Evolutionary conservation across 805 yeast genomes (phyloP).

Genomic region (Nakazawaea molendinolei): DNA sequence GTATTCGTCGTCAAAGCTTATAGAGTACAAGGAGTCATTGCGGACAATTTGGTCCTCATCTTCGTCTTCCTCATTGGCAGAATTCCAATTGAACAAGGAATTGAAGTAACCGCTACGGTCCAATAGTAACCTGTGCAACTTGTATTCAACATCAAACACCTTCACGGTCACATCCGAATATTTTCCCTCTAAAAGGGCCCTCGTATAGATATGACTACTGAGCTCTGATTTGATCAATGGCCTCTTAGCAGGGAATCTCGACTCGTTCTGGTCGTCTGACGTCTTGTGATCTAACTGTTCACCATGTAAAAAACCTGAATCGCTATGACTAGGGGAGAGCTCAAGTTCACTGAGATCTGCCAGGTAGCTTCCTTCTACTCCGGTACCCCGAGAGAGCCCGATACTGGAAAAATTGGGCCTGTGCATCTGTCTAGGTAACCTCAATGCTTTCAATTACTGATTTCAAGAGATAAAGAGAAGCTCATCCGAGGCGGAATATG

Average conservation of each 20-base stretch:
- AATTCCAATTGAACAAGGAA: slow-evolving; percentile 39
- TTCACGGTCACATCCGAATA: slow-evolving; percentile 41
- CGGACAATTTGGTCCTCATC: slow-evolving; percentile 4
- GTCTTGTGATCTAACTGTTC: too few species aligned
- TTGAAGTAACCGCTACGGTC: slow-evolving; percentile 41
- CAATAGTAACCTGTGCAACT: slow-evolving; percentile 39
- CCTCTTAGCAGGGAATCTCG: slow-evolving; percentile 20
- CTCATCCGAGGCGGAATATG: too few species aligned
- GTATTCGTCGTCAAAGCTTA: slow-evolving; percentile 33
- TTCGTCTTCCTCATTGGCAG: slow-evolving; percentile 9
- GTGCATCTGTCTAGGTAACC: too few species aligned
- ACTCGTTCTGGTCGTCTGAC: neutral
- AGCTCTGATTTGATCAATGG: slow-evolving; percentile 21
- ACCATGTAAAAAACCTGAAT: too few species aligned
- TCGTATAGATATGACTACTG: slow-evolving; percentile 26
- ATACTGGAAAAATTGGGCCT: too few species aligned
- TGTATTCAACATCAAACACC: slow-evolving; percentile 39
- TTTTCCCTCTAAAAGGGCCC: slow-evolving; percentile 37
- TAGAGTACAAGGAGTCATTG: neutral
- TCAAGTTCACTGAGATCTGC: too few species aligned
- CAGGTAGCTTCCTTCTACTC: too few species aligned
- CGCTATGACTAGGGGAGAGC: too few species aligned
- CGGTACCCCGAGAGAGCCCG: too few species aligned
- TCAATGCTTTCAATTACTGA: too few species aligned
- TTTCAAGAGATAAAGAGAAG: too few species aligned